Evolutionary conservation across 768 basidiomycete species (phyloP).

Genomic region (Pleurotus citrinopileatus): DNA sequence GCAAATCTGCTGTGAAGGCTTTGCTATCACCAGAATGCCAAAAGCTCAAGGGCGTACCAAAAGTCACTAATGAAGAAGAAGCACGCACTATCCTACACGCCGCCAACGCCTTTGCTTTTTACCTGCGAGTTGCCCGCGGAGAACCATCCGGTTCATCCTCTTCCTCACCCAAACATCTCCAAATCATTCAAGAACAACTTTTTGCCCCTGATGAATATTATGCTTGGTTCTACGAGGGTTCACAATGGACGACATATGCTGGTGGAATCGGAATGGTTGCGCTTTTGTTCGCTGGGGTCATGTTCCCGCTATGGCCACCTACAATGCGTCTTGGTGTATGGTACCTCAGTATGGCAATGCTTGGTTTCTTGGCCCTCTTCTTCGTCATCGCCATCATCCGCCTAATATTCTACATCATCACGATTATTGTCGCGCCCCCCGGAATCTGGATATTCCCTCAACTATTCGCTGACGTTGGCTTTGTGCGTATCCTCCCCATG

Average conservation of each 20-base stretch:
- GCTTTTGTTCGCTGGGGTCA: slow-evolving; percentile 93
- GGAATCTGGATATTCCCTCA: slow-evolving; percentile 99
- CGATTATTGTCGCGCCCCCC: slow-evolving; percentile 79
- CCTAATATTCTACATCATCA: slow-evolving; percentile 90
- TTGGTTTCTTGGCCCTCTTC: slow-evolving; percentile 87
- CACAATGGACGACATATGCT: slow-evolving; percentile 90
- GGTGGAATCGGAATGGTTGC: slow-evolving; percentile 90
- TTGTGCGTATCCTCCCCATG: slow-evolving; percentile 57
- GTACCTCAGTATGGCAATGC: slow-evolving; percentile 88
- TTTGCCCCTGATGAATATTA: slow-evolving; percentile 84
- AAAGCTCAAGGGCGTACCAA: slow-evolving; percentile 79
- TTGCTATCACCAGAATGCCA: slow-evolving; percentile 89
- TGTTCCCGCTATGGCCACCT: slow-evolving; percentile 99
- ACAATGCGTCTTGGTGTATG: slow-evolving; percentile 91
- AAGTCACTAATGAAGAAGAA: slow-evolving; percentile 72
- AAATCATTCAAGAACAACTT: slow-evolving; percentile 76
- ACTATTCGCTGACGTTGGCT: slow-evolving; percentile 96
- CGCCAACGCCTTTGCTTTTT: slow-evolving; percentile 85
- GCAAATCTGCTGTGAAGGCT: slow-evolving; percentile 90
- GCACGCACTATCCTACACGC: slow-evolving; percentile 65
- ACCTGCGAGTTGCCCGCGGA: slow-evolving; percentile 86
- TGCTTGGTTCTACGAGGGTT: slow-evolving; percentile 96
- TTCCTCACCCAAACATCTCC: slow-evolving; percentile 75
- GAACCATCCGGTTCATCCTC: slow-evolving; percentile 59
- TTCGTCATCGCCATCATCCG: slow-evolving; percentile 89